These are phyloP conservation scores for Achlya hypogyna DNA, from an alignment of 352 stramenopile species.

Conservation along the genomic window DNA sequence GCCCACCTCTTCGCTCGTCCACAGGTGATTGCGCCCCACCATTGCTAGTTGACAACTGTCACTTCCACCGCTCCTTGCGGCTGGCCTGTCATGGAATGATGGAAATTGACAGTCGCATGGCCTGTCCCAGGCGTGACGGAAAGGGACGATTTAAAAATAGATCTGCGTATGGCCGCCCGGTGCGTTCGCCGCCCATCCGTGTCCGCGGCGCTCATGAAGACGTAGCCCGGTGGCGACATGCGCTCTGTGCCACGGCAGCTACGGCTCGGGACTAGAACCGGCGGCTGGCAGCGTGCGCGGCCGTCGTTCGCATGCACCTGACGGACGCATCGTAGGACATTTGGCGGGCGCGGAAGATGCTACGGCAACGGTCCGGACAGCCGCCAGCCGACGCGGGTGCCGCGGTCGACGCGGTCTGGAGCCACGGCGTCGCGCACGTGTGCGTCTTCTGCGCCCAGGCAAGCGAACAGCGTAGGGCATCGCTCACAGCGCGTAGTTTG, in stretches of 20 bases:
- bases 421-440: neutral
- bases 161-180: no score
- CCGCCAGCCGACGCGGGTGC: no score
- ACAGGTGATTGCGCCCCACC: no score
- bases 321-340: neutral
- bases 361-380: neutral
- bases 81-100: no score
- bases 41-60: no score
- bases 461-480: neutral
- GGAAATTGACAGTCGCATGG: no score
- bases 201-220: no score
- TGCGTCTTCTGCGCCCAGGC: constrained; percentile 5
- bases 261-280: neutral
- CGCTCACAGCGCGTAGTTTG: neutral
- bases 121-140: no score
- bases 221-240: neutral
- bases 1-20: neutral
- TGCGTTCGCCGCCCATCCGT: no score
- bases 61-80: no score
- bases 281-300: neutral
- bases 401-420: no score
- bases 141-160: no score
- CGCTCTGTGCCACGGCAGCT: neutral
- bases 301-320: neutral
- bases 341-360: neutral